Percentiles rank a stretch among this genome's conserved stretches.
These are phyloP conservation scores for Candolleomyces aberdarensis DNA, from an alignment of 768 basidiomycete species.

Conservation along the genomic window DNA sequence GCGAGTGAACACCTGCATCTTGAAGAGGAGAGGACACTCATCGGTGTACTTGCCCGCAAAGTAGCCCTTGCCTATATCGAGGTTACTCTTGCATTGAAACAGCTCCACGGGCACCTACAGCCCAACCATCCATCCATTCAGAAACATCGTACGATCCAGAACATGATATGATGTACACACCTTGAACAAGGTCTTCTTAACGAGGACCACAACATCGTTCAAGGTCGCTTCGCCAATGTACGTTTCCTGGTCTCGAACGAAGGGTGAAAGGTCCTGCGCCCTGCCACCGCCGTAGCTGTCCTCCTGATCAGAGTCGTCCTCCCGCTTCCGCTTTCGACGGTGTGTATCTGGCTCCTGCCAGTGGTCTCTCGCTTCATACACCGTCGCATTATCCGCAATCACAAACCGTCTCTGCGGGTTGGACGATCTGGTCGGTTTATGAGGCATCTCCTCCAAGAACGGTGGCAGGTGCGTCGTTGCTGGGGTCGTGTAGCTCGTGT, in stretches of 20 bases:
- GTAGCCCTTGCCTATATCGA: neutral
- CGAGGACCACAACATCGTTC: constrained; percentile 40
- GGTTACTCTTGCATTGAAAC: constrained; percentile 18
- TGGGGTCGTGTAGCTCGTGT: too few relatives aligned
- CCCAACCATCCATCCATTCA: neutral
- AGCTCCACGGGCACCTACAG: constrained; percentile 5
- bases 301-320: constrained; percentile 20
- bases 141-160: neutral
- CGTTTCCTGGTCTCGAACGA: constrained; percentile 31
- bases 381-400: constrained; percentile 29
- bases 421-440: neutral
- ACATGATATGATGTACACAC: constrained; percentile 24
- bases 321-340: constrained; percentile 25
- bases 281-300: neutral
- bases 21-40: neutral
- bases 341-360: constrained; percentile 19
- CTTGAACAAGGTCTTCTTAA: constrained; percentile 47
- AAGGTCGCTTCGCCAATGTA: constrained; percentile 27
- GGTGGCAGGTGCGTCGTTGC: neutral
- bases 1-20: neutral
- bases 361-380: constrained; percentile 27
- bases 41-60: neutral
- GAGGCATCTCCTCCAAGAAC: neutral
- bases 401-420: constrained; percentile 19
- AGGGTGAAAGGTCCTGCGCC: neutral